Conservation (phyloP, 768 basidiomycete species). For the Roridomyces roridus region DNA sequence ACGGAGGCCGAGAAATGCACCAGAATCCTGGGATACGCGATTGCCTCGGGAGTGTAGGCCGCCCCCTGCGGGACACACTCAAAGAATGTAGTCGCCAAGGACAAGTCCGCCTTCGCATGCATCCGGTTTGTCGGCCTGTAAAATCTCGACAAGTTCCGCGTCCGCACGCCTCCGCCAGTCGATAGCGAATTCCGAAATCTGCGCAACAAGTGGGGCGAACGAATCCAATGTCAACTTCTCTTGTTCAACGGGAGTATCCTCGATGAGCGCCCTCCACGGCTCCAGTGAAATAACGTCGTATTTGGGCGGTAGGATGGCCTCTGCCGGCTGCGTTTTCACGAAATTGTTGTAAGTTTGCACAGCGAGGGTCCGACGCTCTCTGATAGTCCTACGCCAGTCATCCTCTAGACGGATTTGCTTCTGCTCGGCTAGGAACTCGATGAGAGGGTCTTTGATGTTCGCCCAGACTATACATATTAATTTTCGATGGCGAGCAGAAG, state of each 20-base stretch:
- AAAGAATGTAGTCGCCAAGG: constrained; percentile 16
- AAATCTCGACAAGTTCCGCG: constrained; percentile 6
- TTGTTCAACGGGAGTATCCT: constrained; percentile 9
- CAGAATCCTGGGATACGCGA: constrained; percentile 10
- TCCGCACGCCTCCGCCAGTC: constrained; percentile 4
- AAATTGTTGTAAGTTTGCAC: background rate
- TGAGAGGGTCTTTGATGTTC: constrained; percentile 12
- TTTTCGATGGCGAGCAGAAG: background rate
- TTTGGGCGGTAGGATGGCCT: background rate
- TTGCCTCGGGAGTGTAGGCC: too few species aligned
- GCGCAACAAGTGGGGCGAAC: constrained; percentile 1
- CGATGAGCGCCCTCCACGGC: constrained; percentile 12
- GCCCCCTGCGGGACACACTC: background rate
- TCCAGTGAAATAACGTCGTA: constrained; percentile 2
- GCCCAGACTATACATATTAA: constrained; percentile 12
- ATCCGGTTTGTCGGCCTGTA: background rate
- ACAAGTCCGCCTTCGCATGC: background rate
- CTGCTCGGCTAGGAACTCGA: constrained; percentile 5
- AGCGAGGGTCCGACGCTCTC: constrained; percentile 2
- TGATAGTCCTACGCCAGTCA: background rate
- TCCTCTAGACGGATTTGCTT: constrained; percentile 1
- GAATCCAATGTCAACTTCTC: constrained; percentile 15
- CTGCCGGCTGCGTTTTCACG: background rate
- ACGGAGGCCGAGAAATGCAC: background rate
- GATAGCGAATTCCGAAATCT: background rate